Base-by-base conservation (phyloP, 208 protist genomes). In the Leishmania tarentolae region DNA sequence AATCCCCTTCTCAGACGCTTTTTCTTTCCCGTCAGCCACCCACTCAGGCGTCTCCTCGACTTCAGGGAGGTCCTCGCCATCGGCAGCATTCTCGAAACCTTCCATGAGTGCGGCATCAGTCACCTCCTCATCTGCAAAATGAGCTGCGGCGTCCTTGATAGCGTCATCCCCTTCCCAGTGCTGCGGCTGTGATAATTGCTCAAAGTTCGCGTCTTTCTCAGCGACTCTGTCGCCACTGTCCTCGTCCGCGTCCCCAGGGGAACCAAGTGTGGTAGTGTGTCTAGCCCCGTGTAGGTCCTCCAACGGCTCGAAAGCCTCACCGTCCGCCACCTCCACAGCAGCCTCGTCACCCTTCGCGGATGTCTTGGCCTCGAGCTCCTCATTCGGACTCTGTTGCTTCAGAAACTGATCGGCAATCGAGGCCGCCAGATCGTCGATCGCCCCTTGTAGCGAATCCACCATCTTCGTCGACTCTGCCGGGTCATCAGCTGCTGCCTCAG, bases 371-470 rank as follows among this genome's bases (percentile, higher is more conserved):
- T 83, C 77, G 31, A 80, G 21, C 24, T 79, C 68, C 13, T 77
- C 82, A 35, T 81, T 68, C 52, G 66, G 52, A 35, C 72, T 74
- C 7, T 85, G 59, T 66, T 92, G 76, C 53, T 63, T 66, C 46
- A 87, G 83, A 59, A 90, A 84, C 44, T 83, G 71, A 68, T 86
- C 84, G 24, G 76, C 84, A 37, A 73, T 78, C 13, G 53, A 31
- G 28, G 82, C 84, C 2, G 71, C 65, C 53, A 80, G 28, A 66
- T 83, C 68, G 53, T 73, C 68, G 4, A 79, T 31, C 53, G 65
- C 73, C 1, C 9, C 52, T 69, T 84, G 75, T 63, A 3, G 70
- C 40, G 37, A 69, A 21, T 46, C 13, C 57, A 63, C 15, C 71
- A n/a, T 28, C 15, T 57, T 31, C 31, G 0, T 42, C 15, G 47